Conservation (phyloP, 768 basidiomycete genomes). For the Filobasidium floriforme region DNA sequence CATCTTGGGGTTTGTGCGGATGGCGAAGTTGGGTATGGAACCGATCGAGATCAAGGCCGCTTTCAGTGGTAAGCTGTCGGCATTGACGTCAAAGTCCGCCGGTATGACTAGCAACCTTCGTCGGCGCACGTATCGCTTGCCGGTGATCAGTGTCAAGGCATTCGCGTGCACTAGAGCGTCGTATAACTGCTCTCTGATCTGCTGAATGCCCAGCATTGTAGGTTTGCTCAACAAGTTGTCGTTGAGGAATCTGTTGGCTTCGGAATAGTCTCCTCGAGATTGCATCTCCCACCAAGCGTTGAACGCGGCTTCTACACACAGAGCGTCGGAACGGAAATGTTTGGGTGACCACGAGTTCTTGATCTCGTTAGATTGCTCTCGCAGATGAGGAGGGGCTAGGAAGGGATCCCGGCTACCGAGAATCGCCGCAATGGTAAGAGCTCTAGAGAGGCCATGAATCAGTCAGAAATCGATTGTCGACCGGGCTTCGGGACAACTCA, state of each 20-base stretch:
- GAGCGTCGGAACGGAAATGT: constrained; percentile 74
- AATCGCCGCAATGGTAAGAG: constrained; percentile 79
- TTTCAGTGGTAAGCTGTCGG: constrained; percentile 55
- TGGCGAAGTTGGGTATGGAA: constrained; percentile 81
- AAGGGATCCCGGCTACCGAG: constrained; percentile 86
- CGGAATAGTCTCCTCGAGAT: constrained; percentile 56
- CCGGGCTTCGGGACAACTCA: neutral
- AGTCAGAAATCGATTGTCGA: neutral
- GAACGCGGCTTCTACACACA: constrained; percentile 72
- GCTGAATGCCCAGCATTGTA: constrained; percentile 71
- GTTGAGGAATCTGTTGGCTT: constrained; percentile 66
- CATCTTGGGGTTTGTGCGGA: constrained; percentile 59
- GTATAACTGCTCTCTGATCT: constrained; percentile 69
- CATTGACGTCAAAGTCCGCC: constrained; percentile 41
- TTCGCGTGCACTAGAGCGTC: constrained; percentile 71
- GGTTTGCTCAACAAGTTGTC: constrained; percentile 85
- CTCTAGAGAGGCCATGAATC: constrained; percentile 9
- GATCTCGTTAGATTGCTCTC: constrained; percentile 59
- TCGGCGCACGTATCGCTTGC: neutral
- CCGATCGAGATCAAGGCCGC: constrained; percentile 78
- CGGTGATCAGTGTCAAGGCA: constrained; percentile 67
- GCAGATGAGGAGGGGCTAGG: constrained; percentile 69
- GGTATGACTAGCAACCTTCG: constrained; percentile 26
- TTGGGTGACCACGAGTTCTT: constrained; percentile 72
- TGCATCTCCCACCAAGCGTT: constrained; percentile 72